phyloP scores from a whole-genome alignment of 2,329 filamentous ascomycete genomes.

The Mycogone perniciosa region DNA sequence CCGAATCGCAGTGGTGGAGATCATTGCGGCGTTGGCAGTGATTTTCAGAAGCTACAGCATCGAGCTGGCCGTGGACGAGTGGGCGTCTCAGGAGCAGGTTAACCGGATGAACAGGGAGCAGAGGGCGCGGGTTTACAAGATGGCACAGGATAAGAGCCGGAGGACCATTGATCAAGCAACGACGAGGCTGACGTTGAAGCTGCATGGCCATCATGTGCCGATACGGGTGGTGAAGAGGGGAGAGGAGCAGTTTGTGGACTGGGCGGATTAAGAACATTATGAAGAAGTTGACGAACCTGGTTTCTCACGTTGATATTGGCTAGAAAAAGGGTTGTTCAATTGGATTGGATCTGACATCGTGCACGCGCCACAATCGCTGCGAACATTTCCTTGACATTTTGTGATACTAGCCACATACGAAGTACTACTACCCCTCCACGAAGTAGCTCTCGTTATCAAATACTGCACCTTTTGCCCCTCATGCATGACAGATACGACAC shows the following conservation, averaged over 20 bases:
- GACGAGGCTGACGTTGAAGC: slow-evolving; percentile 65
- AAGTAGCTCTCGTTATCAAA: neutral
- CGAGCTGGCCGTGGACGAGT: slow-evolving; percentile 62
- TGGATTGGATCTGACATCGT: too few relatives aligned
- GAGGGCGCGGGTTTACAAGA: slow-evolving; percentile 50
- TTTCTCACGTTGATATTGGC: neutral
- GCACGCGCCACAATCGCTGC: too few relatives aligned
- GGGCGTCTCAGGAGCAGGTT: slow-evolving; percentile 49
- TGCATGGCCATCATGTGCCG: slow-evolving; percentile 57
- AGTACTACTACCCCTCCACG: neutral
- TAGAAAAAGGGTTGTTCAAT: too few relatives aligned
- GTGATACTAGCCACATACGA: too few relatives aligned
- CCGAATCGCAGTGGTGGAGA: slow-evolving; percentile 54
- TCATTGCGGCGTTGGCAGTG: slow-evolving; percentile 48
- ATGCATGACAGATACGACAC: neutral
- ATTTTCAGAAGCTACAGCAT: slow-evolving; percentile 56
- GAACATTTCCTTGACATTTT: too few relatives aligned
- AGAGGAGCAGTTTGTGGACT: slow-evolving; percentile 57
- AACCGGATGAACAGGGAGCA: slow-evolving; percentile 40
- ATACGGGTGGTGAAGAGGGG: slow-evolving; percentile 64
- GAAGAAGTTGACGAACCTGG: neutral
- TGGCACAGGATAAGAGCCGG: slow-evolving; percentile 51
- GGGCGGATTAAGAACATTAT: slow-evolving; percentile 18
- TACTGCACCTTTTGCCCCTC: neutral
- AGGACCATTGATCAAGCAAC: slow-evolving; percentile 48